Evolutionary conservation across 495 filamentous ascomycete genomes (phyloP).

Genomic region (Pseudotulostoma volvatum): DNA sequence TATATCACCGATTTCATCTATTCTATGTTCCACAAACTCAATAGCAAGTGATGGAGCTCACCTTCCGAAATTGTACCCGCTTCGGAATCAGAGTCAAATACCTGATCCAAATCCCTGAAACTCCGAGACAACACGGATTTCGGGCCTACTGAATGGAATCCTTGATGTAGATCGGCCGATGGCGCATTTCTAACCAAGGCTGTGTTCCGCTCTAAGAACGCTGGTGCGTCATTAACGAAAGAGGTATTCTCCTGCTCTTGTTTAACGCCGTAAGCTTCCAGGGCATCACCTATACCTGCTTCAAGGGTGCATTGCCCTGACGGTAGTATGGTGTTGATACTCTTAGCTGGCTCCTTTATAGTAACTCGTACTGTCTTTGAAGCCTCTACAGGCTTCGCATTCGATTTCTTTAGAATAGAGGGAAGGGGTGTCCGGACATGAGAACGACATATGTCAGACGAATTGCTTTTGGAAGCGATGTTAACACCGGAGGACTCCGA

Average conservation of each 20-base stretch:
- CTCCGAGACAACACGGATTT: background rate
- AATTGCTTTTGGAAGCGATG: constrained; percentile 1
- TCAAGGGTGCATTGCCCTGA: background rate
- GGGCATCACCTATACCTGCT: background rate
- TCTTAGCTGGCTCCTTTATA: constrained; percentile 1
- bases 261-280: constrained; percentile 3
- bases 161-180: background rate
- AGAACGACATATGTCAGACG: background rate
- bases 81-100: background rate
- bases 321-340: background rate
- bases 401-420: constrained; percentile 26
- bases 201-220: constrained; percentile 18
- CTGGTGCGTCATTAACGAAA: constrained; percentile 16
- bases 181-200: background rate
- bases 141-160: background rate
- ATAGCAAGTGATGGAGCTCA: background rate
- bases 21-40: background rate
- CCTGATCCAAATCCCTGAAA: background rate
- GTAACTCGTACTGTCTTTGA: constrained; percentile 19
- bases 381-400: constrained; percentile 9
- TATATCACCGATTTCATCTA: background rate
- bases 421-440: constrained; percentile 10
- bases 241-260: constrained; percentile 17
- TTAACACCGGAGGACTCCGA: background rate
- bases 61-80: background rate